Base-by-base conservation (phyloP, 768 basidiomycete species). In the Collybia nuda region DNA sequence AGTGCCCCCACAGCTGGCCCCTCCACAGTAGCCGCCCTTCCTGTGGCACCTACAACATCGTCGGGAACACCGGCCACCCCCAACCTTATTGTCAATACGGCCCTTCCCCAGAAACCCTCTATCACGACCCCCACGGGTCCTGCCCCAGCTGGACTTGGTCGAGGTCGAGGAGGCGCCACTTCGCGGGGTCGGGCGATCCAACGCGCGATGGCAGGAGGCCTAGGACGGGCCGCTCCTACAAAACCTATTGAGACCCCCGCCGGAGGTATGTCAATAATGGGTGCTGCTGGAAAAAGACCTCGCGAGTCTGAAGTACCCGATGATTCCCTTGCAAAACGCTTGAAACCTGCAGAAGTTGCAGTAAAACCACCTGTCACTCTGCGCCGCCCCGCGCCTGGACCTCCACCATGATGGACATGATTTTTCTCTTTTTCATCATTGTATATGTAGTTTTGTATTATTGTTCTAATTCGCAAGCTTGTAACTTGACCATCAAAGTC, bases 321-420 rank as follows among this genome's bases (percentile, higher is more conserved):
- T 17, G 82, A 84, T 57, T 79, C 84, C 8, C 69, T 88, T 26
- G 83, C 79, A 0, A 88, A 89, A 60, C 80, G 87, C 39, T 53
- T 86, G 46, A 88, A 85, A 61, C 81, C 81, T 42, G 79, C 81
- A 39, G 74, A 76, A 28, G 53, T 60, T 38, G 38, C 50, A 17
- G 5, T 51, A 17, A 61, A 55, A 51, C 57, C 56, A 3, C 59
- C 59, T 38, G 57, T 61, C 22, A 54, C 48, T 35, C 42, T 61
- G 3, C 54, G 59, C 15, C 54, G 59, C 7, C 59, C 59, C 35
- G 54, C 50, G 37, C 49, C 56, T 9, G 54, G 47, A 38, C 43
- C 56, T 52, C 36, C 79, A 74, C 80, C 77, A 56, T 79, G 78
- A 19, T 74, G 57, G 22, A 72, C 50, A 28, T 67, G 44, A 23